These are phyloP conservation scores for Aspergillus eucalypticola DNA, from an alignment of 2,329 filamentous ascomycete species.

Conservation along the genomic window DNA sequence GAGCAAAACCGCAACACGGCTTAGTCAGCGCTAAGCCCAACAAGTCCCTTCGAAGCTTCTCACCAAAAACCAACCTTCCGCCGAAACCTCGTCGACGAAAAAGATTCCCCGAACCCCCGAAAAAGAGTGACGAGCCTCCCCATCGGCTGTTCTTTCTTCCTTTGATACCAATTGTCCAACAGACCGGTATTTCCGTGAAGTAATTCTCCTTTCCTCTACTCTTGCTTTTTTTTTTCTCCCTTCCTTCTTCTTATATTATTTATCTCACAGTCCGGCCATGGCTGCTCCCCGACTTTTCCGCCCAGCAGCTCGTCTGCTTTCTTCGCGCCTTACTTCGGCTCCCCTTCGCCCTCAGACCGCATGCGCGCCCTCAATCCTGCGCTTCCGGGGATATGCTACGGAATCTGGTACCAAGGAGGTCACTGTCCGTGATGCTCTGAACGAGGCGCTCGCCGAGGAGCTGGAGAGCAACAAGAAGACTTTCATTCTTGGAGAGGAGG, in stretches of 20 bases:
- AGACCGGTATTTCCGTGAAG: background rate
- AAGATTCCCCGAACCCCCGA: conserved; percentile 4
- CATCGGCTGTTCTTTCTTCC: conserved; percentile 9
- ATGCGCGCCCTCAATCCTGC: conserved; percentile 50
- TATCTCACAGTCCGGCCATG: conserved; percentile 51
- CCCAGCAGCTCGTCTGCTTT: conserved; percentile 63
- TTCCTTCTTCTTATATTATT: conserved; percentile 15
- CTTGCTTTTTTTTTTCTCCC: conserved; percentile 16
- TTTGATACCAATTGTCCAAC: conserved; percentile 1
- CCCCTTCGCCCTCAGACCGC: conserved; percentile 55
- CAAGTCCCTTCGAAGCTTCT: conserved; percentile 31
- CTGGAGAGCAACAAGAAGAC: conserved; percentile 92
- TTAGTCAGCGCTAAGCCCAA: conserved; percentile 39
- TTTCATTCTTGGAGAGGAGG: conserved; percentile 95
- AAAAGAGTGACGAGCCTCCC: conserved; percentile 8
- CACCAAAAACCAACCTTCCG: conserved; percentile 25
- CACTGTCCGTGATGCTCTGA: conserved; percentile 94
- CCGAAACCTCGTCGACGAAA: conserved; percentile 14
- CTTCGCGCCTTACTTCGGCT: conserved; percentile 53
- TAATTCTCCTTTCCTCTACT: conserved; percentile 19
- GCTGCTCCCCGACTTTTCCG: conserved; percentile 63
- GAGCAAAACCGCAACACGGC: conserved; percentile 11
- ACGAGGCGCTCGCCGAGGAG: conserved; percentile 97
- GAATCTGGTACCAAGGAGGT: conserved; percentile 76
- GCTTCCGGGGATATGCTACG: conserved; percentile 58